phyloP scores from a whole-genome alignment of 1,139 yeast genomes.

The Hemisphaericaspora subhashii region DNA sequence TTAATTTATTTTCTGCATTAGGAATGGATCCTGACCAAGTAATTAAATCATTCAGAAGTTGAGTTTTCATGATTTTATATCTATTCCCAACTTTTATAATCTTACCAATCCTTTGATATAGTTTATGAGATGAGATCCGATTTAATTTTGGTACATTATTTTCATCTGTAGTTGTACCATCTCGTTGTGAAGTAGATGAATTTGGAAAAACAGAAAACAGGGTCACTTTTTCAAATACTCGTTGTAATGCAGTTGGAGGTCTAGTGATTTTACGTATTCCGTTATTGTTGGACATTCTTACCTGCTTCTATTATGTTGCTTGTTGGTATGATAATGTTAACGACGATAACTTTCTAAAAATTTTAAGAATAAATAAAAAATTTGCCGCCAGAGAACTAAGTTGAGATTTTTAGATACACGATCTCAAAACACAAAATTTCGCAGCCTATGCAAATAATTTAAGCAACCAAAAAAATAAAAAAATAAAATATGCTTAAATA shows the following conservation, averaged over 20 bases:
- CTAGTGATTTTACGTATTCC: conserved; percentile 17
- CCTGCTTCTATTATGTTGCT: no score
- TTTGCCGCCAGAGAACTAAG: neutral
- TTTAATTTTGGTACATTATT: conserved; percentile 6
- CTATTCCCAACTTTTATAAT: conserved; percentile 14
- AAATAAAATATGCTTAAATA: neutral
- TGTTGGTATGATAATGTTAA: no score
- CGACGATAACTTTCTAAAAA: neutral
- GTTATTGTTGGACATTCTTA: neutral
- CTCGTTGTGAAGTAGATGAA: conserved; percentile 9
- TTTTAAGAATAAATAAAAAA: neutral
- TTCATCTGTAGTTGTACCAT: conserved; percentile 7
- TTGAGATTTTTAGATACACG: no score
- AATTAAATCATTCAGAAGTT: conserved; percentile 26
- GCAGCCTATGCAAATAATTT: neutral
- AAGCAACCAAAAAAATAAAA: conserved; percentile 4
- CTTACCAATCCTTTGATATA: conserved; percentile 12
- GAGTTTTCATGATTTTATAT: conserved; percentile 13
- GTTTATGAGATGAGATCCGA: conserved; percentile 9
- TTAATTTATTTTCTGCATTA: conserved; percentile 36
- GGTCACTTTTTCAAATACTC: conserved; percentile 28
- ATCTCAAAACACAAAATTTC: no score
- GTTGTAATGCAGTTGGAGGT: conserved; percentile 32
- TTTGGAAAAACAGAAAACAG: conserved; percentile 18
- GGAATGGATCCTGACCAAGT: conserved; percentile 45